These are phyloP conservation scores for Aspergillus sclerotioniger DNA, from an alignment of 495 filamentous ascomycete species.

Conservation along the genomic window DNA sequence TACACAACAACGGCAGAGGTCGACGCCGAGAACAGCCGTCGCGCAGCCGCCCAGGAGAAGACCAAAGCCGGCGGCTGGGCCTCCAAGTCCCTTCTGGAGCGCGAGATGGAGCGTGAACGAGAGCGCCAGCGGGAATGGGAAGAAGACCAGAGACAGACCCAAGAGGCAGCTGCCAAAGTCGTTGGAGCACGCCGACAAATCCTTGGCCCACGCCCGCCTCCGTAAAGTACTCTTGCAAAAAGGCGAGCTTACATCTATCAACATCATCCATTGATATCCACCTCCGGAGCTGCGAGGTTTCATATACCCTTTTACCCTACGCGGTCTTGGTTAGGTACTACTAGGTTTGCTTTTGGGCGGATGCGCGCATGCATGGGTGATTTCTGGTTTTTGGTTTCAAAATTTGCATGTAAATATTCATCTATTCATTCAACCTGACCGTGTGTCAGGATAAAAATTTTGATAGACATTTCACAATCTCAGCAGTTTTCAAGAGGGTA, in stretches of 20 bases:
- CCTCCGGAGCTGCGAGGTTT: too few species aligned
- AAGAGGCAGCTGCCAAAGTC: slow-evolving; percentile 52
- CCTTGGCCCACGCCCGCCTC: slow-evolving; percentile 71
- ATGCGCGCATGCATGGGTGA: too few species aligned
- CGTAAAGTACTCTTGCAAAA: slow-evolving; percentile 23
- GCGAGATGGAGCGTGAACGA: slow-evolving; percentile 94
- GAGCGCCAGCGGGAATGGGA: slow-evolving; percentile 96
- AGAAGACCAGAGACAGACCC: slow-evolving; percentile 74
- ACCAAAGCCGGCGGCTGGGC: slow-evolving; percentile 76
- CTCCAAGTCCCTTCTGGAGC: slow-evolving; percentile 78
- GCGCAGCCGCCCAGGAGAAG: slow-evolving; percentile 60
- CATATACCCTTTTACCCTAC: too few species aligned
- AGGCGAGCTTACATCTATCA: too few species aligned
- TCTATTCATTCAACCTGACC: neutral
- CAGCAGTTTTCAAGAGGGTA: too few species aligned
- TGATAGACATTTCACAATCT: too few species aligned
- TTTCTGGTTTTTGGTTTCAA: too few species aligned
- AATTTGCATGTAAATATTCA: neutral
- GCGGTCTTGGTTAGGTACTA: too few species aligned
- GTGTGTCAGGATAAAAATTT: too few species aligned
- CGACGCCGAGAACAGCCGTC: slow-evolving; percentile 67
- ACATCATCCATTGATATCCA: too few species aligned
- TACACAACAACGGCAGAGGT: slow-evolving; percentile 65
- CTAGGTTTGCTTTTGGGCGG: too few species aligned
- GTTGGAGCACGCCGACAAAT: slow-evolving; percentile 71